Evolutionary conservation across 1,284 basidiomycete genomes (phyloP).

Genomic region (Cryptococcus floricola): DNA sequence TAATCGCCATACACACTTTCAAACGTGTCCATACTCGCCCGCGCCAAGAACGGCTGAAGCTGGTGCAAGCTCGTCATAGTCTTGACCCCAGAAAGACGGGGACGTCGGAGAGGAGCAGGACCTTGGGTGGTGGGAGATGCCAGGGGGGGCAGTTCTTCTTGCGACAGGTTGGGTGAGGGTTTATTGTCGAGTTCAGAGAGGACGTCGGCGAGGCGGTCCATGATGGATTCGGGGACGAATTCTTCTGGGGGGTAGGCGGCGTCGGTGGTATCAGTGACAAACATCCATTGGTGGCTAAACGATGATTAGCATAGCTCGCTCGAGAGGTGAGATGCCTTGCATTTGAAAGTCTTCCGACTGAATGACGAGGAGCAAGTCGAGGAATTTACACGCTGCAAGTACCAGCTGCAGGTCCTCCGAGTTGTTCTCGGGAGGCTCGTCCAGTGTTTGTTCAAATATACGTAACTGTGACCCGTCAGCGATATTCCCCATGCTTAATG

Average conservation of each 20-base stretch:
- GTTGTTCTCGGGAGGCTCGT: constrained; percentile 58
- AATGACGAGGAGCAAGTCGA: constrained; percentile 83
- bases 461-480: constrained; percentile 47
- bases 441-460: constrained; percentile 56
- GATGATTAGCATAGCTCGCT: background rate
- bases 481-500: background rate
- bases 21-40: constrained; percentile 80
- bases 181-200: constrained; percentile 49
- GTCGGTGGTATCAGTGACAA: constrained; percentile 95
- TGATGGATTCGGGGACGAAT: constrained; percentile 77
- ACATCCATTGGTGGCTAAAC: constrained; percentile 93
- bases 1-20: constrained; percentile 76
- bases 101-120: constrained; percentile 57
- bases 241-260: constrained; percentile 82
- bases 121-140: background rate
- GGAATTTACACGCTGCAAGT: constrained; percentile 84
- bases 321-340: constrained; percentile 53
- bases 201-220: constrained; percentile 86
- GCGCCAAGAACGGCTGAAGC: constrained; percentile 78
- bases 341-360: constrained; percentile 98
- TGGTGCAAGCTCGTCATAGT: constrained; percentile 77
- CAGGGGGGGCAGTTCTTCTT: background rate
- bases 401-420: constrained; percentile 79
- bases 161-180: background rate
- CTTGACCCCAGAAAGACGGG: constrained; percentile 63